phyloP scores from a whole-genome alignment of 495 filamentous ascomycete species.

The Podospora sp. region DNA sequence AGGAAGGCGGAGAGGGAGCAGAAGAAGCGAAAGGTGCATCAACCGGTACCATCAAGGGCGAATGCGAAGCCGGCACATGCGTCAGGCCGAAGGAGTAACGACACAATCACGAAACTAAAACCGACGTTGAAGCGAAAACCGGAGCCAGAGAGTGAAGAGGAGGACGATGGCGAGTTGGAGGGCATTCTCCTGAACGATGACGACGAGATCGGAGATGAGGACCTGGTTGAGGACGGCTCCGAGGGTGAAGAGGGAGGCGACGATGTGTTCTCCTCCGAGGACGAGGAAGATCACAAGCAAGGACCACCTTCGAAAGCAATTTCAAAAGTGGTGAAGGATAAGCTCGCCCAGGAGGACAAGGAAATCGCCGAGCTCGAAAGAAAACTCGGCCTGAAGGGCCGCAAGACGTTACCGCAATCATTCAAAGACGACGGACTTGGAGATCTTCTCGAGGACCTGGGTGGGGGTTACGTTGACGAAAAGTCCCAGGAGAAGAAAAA shows the following conservation, averaged over 20 bases:
- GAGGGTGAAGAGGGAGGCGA: constrained; percentile 23
- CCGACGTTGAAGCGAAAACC: constrained; percentile 27
- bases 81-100: background rate
- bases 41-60: background rate
- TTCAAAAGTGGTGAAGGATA: constrained; percentile 63
- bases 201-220: constrained; percentile 35
- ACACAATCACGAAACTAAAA: constrained; percentile 14
- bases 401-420: constrained; percentile 70
- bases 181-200: constrained; percentile 32
- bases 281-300: constrained; percentile 32
- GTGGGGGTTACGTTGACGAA: constrained; percentile 52
- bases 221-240: constrained; percentile 30
- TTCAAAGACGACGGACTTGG: constrained; percentile 87
- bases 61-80: constrained; percentile 4
- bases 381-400: constrained; percentile 81
- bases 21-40: constrained; percentile 26
- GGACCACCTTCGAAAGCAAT: constrained; percentile 36
- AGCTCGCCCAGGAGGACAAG: constrained; percentile 73
- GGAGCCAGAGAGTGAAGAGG: constrained; percentile 20
- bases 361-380: constrained; percentile 89
- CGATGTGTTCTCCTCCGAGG: background rate
- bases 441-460: constrained; percentile 73
- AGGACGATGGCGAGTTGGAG: constrained; percentile 30
- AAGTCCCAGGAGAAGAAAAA: constrained; percentile 65
- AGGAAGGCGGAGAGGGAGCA: constrained; percentile 53